Evolutionary conservation across 2,329 filamentous ascomycete species (phyloP).

Genomic region (Talaromyces sp.): DNA sequence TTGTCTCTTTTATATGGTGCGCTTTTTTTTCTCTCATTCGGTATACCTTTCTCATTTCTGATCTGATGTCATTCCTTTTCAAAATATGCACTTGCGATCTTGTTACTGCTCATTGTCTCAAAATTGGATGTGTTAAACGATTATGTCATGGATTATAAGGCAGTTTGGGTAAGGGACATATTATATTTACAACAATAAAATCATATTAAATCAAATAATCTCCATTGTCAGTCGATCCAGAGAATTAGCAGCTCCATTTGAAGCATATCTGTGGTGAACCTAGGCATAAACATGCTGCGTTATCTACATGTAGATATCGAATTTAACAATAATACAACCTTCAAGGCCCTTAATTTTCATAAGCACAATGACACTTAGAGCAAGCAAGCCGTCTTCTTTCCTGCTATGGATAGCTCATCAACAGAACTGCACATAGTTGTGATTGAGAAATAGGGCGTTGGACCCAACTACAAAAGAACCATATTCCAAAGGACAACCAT

Average conservation of each 20-base stretch:
- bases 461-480: not conserved
- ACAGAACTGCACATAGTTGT: not conserved
- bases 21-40: not conserved
- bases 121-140: not conserved
- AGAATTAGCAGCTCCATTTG: too few species aligned
- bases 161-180: not conserved
- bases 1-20: not conserved
- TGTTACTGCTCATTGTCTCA: not conserved
- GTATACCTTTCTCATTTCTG: not conserved
- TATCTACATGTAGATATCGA: not conserved
- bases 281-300: not conserved
- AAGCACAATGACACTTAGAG: not conserved
- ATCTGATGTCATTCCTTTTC: slow-evolving; percentile 1
- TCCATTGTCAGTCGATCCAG: not conserved
- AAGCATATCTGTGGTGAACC: not conserved
- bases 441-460: not conserved
- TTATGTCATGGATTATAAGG: not conserved
- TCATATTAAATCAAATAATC: not conserved
- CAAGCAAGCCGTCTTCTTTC: too few species aligned
- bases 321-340: not conserved
- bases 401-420: not conserved
- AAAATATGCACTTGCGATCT: not conserved
- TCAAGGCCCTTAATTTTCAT: not conserved
- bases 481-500: not conserved
- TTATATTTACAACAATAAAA: slow-evolving; percentile 3